phyloP scores from a whole-genome alignment of 495 filamentous ascomycete species.

The Lophiotrema nucula region DNA sequence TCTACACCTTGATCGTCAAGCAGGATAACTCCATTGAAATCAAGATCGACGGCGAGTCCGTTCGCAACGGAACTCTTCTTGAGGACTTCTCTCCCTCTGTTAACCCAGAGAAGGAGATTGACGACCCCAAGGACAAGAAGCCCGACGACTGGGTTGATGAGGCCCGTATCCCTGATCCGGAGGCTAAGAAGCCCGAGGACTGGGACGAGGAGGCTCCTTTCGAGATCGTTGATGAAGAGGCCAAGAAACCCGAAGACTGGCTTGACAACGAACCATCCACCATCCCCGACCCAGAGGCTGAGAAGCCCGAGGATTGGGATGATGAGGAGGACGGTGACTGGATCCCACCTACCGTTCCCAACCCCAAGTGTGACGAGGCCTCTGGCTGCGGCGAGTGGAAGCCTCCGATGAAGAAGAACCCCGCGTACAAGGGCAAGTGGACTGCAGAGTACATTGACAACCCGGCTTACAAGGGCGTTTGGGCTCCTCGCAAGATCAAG shows the following conservation, averaged over 20 bases:
- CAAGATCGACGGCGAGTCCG: constrained; percentile 78
- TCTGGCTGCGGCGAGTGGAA: constrained; percentile 95
- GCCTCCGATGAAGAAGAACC: constrained; percentile 91
- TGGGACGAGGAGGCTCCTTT: constrained; percentile 99
- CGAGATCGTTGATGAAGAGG: constrained; percentile 92
- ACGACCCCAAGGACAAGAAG: constrained; percentile 93
- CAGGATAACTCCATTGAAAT: constrained; percentile 94
- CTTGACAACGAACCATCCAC: constrained; percentile 83
- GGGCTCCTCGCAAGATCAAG: constrained; percentile 91
- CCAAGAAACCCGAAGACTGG: constrained; percentile 92
- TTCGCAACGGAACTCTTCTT: constrained; percentile 85
- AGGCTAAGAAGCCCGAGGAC: constrained; percentile 93
- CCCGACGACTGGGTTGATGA: constrained; percentile 95
- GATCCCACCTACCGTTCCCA: constrained; percentile 87
- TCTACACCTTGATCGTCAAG: constrained; percentile 95
- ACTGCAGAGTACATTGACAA: constrained; percentile 91
- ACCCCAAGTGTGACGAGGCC: constrained; percentile 91
- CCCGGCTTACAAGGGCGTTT: constrained; percentile 95
- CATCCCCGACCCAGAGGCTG: constrained; percentile 91
- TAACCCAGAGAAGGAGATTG: constrained; percentile 95
- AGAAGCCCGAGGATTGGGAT: constrained; percentile 99
- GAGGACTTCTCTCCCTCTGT: constrained; percentile 92
- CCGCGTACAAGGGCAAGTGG: constrained; percentile 99
- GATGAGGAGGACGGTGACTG: constrained; percentile 99
- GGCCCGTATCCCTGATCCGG: constrained; percentile 83